Conservation (phyloP, 2,329 filamentous ascomycete species). For the Pyrenophora tritici-repentis region DNA sequence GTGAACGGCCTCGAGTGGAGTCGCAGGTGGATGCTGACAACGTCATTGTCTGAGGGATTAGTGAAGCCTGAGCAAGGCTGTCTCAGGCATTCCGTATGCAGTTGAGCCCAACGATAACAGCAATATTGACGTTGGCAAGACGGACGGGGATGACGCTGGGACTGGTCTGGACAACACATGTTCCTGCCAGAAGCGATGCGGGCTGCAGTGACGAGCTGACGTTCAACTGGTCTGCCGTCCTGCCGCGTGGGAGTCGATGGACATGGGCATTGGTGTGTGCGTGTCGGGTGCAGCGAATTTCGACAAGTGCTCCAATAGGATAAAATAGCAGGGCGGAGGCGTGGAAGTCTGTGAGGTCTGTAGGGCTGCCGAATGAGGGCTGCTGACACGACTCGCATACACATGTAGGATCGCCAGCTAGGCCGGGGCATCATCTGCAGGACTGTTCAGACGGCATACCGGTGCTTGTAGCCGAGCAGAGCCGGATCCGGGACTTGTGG, state of each 20-base stretch:
- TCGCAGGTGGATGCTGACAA: slow-evolving; percentile 30
- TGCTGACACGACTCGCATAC: slow-evolving; percentile 19
- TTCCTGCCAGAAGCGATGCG: slow-evolving; percentile 4
- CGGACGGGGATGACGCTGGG: slow-evolving; percentile 15
- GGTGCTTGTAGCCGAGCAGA: not conserved
- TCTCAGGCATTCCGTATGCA: slow-evolving; percentile 2
- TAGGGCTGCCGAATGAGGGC: slow-evolving; percentile 38
- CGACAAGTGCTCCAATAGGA: slow-evolving; percentile 30
- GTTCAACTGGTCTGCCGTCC: not conserved
- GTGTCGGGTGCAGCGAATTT: not conserved
- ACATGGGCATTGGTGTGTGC: not conserved
- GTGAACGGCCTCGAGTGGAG: slow-evolving; percentile 20
- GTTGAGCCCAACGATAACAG: slow-evolving; percentile 12
- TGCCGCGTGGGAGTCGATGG: not conserved
- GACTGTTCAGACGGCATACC: slow-evolving; percentile 2
- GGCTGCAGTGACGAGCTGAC: slow-evolving; percentile 1
- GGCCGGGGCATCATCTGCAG: slow-evolving; percentile 8
- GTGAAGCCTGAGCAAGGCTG: slow-evolving; percentile 28
- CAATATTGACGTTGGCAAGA: slow-evolving; percentile 5
- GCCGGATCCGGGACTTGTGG: not conserved
- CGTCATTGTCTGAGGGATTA: slow-evolving; percentile 17
- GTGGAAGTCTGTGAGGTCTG: slow-evolving; percentile 11
- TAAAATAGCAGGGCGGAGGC: slow-evolving; percentile 19
- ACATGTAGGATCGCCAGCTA: slow-evolving; percentile 28
- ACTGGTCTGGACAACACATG: slow-evolving; percentile 27